phyloP scores from a whole-genome alignment of 768 basidiomycete species.

The Boletus rufocinnamomeus region DNA sequence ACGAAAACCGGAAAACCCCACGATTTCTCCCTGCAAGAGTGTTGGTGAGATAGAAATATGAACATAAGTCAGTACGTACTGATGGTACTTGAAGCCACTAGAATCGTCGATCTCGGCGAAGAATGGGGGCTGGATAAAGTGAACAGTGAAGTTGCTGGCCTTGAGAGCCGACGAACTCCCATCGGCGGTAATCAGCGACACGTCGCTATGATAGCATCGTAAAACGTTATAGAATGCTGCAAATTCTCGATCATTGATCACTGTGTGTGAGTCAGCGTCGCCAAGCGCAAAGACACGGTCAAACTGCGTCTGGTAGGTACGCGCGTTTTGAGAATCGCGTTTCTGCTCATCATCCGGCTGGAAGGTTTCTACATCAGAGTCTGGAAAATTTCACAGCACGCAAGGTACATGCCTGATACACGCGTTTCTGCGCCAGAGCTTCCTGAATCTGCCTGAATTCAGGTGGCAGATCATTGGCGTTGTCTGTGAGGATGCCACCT shows the following conservation, averaged over 20 bases:
- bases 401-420: not conserved
- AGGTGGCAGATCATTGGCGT: not conserved
- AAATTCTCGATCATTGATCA: not conserved
- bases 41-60: not conserved
- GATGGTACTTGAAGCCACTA: not conserved
- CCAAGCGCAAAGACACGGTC: not conserved
- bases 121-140: conserved; percentile 18
- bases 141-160: conserved; percentile 6
- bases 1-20: conserved; percentile 20
- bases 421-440: not conserved
- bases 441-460: not conserved
- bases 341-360: not conserved
- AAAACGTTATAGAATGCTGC: not conserved
- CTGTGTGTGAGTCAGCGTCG: fast-evolving
- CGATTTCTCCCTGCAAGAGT: not conserved
- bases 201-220: not conserved
- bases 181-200: fast-evolving
- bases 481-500: not conserved
- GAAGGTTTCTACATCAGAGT: not conserved
- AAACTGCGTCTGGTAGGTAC: not conserved
- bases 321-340: not conserved
- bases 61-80: not conserved
- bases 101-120: not conserved
- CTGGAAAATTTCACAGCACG: not conserved
- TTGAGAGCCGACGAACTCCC: not conserved